Evolutionary conservation across 2,329 filamentous ascomycete species (phyloP), one percentile per base, ranked within the genome.

Genomic region (Ceratocystis papillata): DNA sequence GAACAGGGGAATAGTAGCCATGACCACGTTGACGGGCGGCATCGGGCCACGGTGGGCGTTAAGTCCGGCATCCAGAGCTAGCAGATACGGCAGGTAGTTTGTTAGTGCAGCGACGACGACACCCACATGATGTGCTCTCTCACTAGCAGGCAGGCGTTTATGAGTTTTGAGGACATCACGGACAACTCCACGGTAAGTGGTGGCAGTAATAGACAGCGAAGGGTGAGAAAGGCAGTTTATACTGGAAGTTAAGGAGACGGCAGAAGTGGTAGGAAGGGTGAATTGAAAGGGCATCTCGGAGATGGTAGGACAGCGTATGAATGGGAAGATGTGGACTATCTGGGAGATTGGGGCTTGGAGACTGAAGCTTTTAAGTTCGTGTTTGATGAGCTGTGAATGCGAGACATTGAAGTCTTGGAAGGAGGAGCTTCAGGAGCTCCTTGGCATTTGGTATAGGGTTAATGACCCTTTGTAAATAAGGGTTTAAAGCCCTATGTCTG

Each of bases 281-380:
- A 96, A 96, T 12, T 89, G 88, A 73, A 89, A 97, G 41, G 93
- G 92, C 94, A 97, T 97, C 53, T 72, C 77, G 70, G 37, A 45
- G 53, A n/a, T 22, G 45, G 59, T 20, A 15, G 61, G 20, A 17
- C 22, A 59, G 28, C 15, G 3, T 1, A 30, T 55, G 8, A 15
- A 55, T 37, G 33, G 33, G 7, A 2, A 37, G 33, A 8, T 37
- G 33, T 10, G 10, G 33, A 37, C 33, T 37, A 12, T 37, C 28
- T 28, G 28, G 28, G 33, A 59, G 28, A 7, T 33, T 33, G 12
- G 3, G 53, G 30, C n/a, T 3, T 41, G 2, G n/a, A 15, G 3
- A 12, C 25, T 59, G 55, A 3, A 33, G 28, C 37, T 41, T 41
- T 41, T 41, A 3, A 41, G 37, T 5, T 12, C 3, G 37, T 41